These are phyloP conservation scores for Farysia itapuensis DNA, from an alignment of 1,284 basidiomycete genomes.

Conservation along the genomic window DNA sequence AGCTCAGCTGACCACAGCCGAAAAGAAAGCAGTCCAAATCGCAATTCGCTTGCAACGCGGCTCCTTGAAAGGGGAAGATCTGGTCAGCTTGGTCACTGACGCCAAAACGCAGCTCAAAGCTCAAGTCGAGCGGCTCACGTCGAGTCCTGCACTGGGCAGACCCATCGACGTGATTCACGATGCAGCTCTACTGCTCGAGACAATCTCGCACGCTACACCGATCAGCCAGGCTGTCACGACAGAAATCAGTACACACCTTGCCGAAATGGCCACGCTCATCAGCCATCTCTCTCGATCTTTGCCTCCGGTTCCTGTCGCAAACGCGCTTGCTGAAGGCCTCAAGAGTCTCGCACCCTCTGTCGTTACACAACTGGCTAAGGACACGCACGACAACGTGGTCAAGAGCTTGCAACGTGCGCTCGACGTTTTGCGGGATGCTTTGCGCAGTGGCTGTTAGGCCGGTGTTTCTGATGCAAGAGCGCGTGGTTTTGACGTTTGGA, in stretches of 20 bases:
- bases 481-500: no score
- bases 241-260: slow-evolving; percentile 13
- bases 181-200: slow-evolving; percentile 7
- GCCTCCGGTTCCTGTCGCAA: no score
- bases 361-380: slow-evolving; percentile 10
- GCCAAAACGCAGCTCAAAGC: slow-evolving; percentile 6
- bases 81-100: no score
- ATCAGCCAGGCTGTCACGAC: slow-evolving; percentile 3
- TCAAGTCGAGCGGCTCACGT: neutral
- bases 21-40: no score
- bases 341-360: slow-evolving; percentile 6
- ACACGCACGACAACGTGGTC: slow-evolving; percentile 6
- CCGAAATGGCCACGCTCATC: slow-evolving; percentile 22
- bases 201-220: slow-evolving; percentile 4
- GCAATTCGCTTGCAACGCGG: no score
- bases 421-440: slow-evolving; percentile 14
- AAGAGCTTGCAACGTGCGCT: slow-evolving; percentile 16
- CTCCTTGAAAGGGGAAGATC: no score
- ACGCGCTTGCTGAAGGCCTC: slow-evolving; percentile 5
- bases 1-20: no score
- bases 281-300: slow-evolving; percentile 11
- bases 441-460: no score
- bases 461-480: no score
- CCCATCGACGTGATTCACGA: slow-evolving; percentile 21
- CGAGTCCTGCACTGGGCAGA: neutral